Base-by-base conservation (phyloP, 352 stramenopile species). In the Hyphochytrium catenoides region DNA sequence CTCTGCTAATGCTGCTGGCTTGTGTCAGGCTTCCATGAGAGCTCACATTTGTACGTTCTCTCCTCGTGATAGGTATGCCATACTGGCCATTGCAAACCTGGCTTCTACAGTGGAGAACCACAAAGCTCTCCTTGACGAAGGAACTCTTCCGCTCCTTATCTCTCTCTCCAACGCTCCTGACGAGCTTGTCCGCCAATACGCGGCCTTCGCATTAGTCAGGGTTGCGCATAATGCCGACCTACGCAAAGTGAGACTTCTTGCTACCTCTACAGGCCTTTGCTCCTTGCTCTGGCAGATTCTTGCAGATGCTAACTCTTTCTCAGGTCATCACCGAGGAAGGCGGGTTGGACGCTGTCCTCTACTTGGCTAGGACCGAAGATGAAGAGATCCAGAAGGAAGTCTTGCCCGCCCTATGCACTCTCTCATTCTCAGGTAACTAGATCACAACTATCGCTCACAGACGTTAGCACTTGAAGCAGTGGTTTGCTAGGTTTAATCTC, bases 271-370 rank as follows among this genome's bases (percentile, higher is more conserved):
- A n/a, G n/a, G n/a, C n/a, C n/a, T n/a, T n/a, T n/a, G n/a, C n/a
- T n/a, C n/a, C n/a, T n/a, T n/a, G n/a, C n/a, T n/a, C n/a, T n/a
- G n/a, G n/a, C n/a, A n/a, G n/a, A n/a, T n/a, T n/a, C n/a, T n/a
- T n/a, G n/a, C n/a, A n/a, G n/a, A n/a, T n/a, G n/a, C n/a, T n/a
- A n/a, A n/a, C n/a, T n/a, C n/a, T n/a, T n/a, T n/a, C n/a, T n/a
- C n/a, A n/a, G 50, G 64, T 76, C 22, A 75, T 97, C 28, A 95
- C 85, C 0, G 74, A 94, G 31, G 83, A 93, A 51, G 85, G 85
- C 12, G 85, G 83, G 3, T 57, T 97, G 1, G 82, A 95, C 48
- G 76, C 87, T 0, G 79, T 97, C n/a, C 57, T 97, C 0, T 95
- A 87, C 49, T 67, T 97, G 0, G 75, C 79, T 3, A 56, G 81